A percentile compares a stretch with the other conserved stretches of the same genome.
These are phyloP conservation scores for Leersia perrieri DNA, from an alignment of 176 grass and related monocot genomes.

Conservation along the genomic window DNA sequence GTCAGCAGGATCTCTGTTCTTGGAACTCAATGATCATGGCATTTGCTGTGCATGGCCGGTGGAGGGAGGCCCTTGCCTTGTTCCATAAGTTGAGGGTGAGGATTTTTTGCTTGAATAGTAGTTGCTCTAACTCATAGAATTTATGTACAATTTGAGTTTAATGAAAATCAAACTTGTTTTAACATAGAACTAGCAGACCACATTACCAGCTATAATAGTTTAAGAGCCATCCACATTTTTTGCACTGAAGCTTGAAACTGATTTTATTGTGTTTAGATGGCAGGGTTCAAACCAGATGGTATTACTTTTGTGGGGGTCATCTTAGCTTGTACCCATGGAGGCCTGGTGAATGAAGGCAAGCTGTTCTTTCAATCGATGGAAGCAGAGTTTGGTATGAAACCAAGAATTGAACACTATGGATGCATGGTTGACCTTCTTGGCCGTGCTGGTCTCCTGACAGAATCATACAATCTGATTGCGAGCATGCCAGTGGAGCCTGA, in stretches of 20 bases:
- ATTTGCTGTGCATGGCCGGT: conserved; percentile 59
- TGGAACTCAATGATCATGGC: conserved; percentile 94
- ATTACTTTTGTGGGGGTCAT: conserved; percentile 67
- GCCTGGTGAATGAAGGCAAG: conserved; percentile 58
- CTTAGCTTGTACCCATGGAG: conserved; percentile 79
- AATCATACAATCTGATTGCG: conserved; percentile 56
- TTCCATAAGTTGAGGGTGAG: conserved; percentile 59
- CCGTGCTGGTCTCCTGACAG: conserved; percentile 51
- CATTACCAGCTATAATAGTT: background rate
- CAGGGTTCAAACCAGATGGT: conserved; percentile 49
- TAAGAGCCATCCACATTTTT: background rate
- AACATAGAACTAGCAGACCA: background rate
- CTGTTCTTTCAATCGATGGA: conserved; percentile 53
- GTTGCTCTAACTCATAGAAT: background rate
- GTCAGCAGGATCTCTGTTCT: conserved; percentile 53
- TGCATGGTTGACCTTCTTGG: conserved; percentile 77
- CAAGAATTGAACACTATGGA: conserved; percentile 70
- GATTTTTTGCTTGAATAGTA: conserved; percentile 6
- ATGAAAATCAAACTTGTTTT: background rate
- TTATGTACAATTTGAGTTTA: background rate
- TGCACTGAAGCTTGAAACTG: background rate
- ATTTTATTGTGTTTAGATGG: conserved; percentile 43
- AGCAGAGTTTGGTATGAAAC: conserved; percentile 38
- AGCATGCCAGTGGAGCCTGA: conserved; percentile 74
- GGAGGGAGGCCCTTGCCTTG: conserved; percentile 45